Evolutionary conservation across 2,329 filamentous ascomycete genomes (phyloP), one percentile per base, ranked within the genome.

Genomic region (Thielaviopsis euricoi): DNA sequence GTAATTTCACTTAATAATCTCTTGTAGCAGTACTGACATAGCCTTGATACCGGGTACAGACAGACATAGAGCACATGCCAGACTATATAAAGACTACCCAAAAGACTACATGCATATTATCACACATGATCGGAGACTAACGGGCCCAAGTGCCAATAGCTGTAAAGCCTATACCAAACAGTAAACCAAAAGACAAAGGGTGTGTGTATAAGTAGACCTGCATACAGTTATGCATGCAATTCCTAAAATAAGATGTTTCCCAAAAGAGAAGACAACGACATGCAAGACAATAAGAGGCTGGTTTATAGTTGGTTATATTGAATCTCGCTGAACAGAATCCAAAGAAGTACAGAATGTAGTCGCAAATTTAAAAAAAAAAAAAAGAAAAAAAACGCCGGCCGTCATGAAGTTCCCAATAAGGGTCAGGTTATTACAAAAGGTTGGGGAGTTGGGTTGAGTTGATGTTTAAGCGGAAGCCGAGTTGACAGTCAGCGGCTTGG

Each of bases 401-500:
- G n/a, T 22, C 21, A 26, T 56, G 40, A 46, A 19, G 9, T 46
- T 46, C 17, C 17, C 40, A 19, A 19, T 17, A 19, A 46, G 40
- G 37, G 40, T n/a, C n/a, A n/a, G n/a, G n/a, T n/a, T n/a, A n/a
- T n/a, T n/a, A n/a, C n/a, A n/a, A n/a, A n/a, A n/a, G n/a, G n/a
- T n/a, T n/a, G n/a, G n/a, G 9, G 25, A 9, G 9, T 4, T 3
- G 37, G 21, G 48, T 33, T n/a, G 15, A n/a, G n/a, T 21, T 22
- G 22, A 25, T 33, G 57, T 64, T 62, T 62, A 69, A 33, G 68
- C 69, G 43, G 40, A 46, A 19, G 40, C 40, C 5, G 43, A 48
- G 53, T 60, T 56, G 43, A 58, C 52, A 56, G 56, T 51, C 48
- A 60, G 19, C 25, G 56, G 55, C 55, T 60, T 60, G 19, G 55